Base-by-base conservation (phyloP, 805 yeast species). In the Ogataea siamensis region DNA sequence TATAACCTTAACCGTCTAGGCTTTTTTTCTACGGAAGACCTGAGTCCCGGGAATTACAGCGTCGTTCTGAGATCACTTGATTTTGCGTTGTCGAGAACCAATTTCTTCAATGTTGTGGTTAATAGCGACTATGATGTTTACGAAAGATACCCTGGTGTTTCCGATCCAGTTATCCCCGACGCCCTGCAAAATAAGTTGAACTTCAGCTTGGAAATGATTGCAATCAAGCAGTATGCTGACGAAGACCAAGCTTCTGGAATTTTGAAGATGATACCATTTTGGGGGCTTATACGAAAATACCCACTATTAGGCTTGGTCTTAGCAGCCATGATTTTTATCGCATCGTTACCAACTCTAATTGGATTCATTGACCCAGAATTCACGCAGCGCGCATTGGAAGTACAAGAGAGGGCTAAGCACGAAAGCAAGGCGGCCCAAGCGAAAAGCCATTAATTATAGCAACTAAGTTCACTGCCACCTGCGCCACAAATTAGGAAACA, bases 281-380 rank as follows among this genome's bases (percentile, higher is more conserved):
- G 47, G 11, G 47, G 51, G 2, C 12, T 49, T 14, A 23, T 50
- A 16, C 37, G 32, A 28, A 36, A 43, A 28, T 35, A 55, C 27
- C 60, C 59, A 8, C 19, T 47, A 5, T 7, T 50, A 2, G 53
- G 49, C 4, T 23, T 37, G 15, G 26, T 34, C 5, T 29, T 39
- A 1, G 17, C 34, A 3, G 33, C 32, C 4, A 27, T 47, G 32
- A 22, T 49, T 2, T 21, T 32, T 3, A 38, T 55, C 3, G 42
- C 47, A 3, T n/a, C 44, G 11, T 25, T 55, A 38, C 63, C 63
- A 1, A 31, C 47, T 4, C 41, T 58, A 10, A 34, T 58, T 12
- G 42, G 50, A 12, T 31, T 32, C n/a, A n/a, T 56, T 6, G 62
- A 58, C 28, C 63, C 64, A 0, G 49, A 37, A 2, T 57, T 54